Base-by-base conservation (phyloP, 176 grass and related monocot species). In the Bolboschoenus planiculmis region DNA sequence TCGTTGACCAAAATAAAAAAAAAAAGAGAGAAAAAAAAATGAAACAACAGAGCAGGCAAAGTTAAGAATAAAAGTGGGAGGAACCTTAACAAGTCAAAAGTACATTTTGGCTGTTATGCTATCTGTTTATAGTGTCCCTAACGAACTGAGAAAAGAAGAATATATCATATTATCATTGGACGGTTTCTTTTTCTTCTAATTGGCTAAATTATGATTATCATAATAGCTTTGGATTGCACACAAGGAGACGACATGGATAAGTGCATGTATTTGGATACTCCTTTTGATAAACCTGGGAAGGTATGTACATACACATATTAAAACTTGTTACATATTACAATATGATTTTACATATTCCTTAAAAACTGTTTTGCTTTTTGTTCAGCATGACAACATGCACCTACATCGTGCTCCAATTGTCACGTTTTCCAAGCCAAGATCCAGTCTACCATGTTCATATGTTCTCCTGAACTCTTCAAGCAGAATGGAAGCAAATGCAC, bases 251-350 rank as follows among this genome's bases (percentile, higher is more conserved):
- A 84, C 85, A 60, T 98, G 89, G 90, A 80, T 98, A 78, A 84
- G 84, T 58, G 57, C 92, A 37, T 80, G 29, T 61, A 84, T 95
- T 83, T 98, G 95, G 95, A 98, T 95, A 60, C 60, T 85, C 60
- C 88, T 98, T 80, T 73, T 98, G 81, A 91, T 98, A 80, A 93
- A 89, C 90, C 84, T 95, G 5, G 95, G 95, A 84, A 95, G 95
- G 95, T 98, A 89, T 42, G 1, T 24, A 83, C 16, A 82, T 61
- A 43, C 62, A n/a, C n/a, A n/a, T 43, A 87, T 63, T 55, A 59
- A 61, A 79, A 30, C 60, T 81, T 78, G 8, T 59, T 42, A 39
- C 79, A 81, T 76, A 84, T 83, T 65, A 68, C 60, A 9, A 10
- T 80, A 47, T 80, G 36, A 78, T 14, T 84, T 86, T 51, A 23